Conservation (phyloP, 2,329 filamentous ascomycete species). For the Ceratocystiopsis brevicomis region DNA sequence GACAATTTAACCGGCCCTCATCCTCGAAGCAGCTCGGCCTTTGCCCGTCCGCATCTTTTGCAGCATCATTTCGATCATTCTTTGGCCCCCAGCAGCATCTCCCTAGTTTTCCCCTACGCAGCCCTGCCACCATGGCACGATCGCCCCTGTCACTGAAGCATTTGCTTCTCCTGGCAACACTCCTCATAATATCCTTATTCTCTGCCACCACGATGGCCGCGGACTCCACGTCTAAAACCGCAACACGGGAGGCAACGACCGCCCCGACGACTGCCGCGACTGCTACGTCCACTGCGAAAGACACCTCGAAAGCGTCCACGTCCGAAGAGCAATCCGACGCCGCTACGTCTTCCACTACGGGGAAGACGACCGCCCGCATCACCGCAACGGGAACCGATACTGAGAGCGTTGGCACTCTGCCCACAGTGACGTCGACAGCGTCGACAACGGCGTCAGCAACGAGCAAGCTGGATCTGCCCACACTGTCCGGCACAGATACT, state of each 20-base stretch:
- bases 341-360: slow-evolving; percentile 6
- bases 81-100: background rate
- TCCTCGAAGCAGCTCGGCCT: no score
- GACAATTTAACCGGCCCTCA: no score
- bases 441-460: slow-evolving; percentile 5
- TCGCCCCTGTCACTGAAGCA: slow-evolving; percentile 16
- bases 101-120: background rate
- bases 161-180: slow-evolving; percentile 14
- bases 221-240: slow-evolving; percentile 5
- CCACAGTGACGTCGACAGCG: slow-evolving; percentile 8
- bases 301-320: background rate
- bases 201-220: slow-evolving; percentile 13
- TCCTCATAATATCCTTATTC: slow-evolving; percentile 12
- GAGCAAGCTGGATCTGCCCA: slow-evolving; percentile 17
- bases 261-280: slow-evolving; percentile 3
- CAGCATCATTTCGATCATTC: background rate
- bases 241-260: slow-evolving; percentile 2
- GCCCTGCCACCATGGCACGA: slow-evolving; percentile 10
- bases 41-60: background rate
- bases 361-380: slow-evolving; percentile 4
- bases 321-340: no score
- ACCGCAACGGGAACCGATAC: slow-evolving; percentile 1
- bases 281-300: background rate
- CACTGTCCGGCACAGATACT: slow-evolving; percentile 20
- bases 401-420: slow-evolving; percentile 2